A percentile compares a stretch with the other conserved stretches of the same genome.
phyloP scores from a whole-genome alignment of 2,329 filamentous ascomycete species.

The Colletotrichum tofieldiae region DNA sequence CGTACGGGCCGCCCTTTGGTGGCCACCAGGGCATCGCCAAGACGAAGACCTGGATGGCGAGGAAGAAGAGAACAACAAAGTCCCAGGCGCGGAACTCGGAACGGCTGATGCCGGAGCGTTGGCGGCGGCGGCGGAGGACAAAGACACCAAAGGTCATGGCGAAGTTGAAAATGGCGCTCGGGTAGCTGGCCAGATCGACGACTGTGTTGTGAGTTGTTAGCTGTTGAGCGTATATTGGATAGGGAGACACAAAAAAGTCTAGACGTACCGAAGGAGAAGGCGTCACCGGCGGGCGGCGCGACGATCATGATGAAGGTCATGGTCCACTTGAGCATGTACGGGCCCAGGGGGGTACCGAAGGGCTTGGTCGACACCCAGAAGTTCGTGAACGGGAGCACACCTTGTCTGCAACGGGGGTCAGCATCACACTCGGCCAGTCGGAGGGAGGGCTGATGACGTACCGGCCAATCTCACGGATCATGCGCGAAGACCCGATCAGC shows the following conservation, averaged over 20 bases:
- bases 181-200: conserved; percentile 73
- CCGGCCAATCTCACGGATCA: conserved; percentile 73
- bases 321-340: conserved; percentile 71
- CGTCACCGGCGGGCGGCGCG: conserved; percentile 74
- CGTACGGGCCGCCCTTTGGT: conserved; percentile 70
- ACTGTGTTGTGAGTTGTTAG: conserved; percentile 56
- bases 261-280: conserved; percentile 72
- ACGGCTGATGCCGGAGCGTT: conserved; percentile 61
- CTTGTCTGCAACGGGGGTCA: conserved; percentile 58
- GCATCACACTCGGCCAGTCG: neutral
- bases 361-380: conserved; percentile 77
- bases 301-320: conserved; percentile 74
- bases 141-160: conserved; percentile 71
- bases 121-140: conserved; percentile 69
- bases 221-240: neutral
- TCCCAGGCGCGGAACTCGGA: conserved; percentile 74
- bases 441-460: conserved; percentile 42
- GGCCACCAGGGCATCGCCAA: conserved; percentile 82
- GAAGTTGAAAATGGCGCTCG: conserved; percentile 70
- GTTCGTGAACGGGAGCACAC: conserved; percentile 71
- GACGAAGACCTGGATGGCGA: conserved; percentile 73
- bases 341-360: conserved; percentile 74
- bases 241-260: conserved; percentile 47
- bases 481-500: conserved; percentile 67
- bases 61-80: conserved; percentile 70